Evolutionary conservation across 768 basidiomycete species (phyloP).

Genomic region (Calocybe indica): DNA sequence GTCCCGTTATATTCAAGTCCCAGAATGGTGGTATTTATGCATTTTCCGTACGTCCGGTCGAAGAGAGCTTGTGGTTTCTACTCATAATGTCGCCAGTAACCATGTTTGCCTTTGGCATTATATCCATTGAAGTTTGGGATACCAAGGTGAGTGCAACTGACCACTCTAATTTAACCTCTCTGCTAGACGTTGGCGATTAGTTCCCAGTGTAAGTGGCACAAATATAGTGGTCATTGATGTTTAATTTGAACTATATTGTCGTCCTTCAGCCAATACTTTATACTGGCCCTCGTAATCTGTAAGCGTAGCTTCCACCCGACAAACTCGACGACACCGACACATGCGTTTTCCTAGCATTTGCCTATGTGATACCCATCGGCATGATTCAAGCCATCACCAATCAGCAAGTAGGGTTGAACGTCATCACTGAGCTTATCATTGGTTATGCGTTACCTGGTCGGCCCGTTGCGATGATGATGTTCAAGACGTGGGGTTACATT

Average conservation of each 20-base stretch:
- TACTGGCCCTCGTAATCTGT: constrained; percentile 63
- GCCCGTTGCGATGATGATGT: constrained; percentile 80
- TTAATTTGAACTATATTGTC: neutral
- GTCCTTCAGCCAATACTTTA: constrained; percentile 39
- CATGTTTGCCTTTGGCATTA: constrained; percentile 65
- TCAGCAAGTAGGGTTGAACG: constrained; percentile 68
- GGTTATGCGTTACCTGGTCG: constrained; percentile 76
- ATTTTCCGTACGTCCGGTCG: constrained; percentile 47
- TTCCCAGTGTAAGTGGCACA: constrained; percentile 60
- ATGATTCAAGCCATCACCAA: constrained; percentile 74
- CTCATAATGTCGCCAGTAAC: constrained; percentile 23
- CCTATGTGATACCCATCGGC: constrained; percentile 69
- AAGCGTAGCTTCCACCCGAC: constrained; percentile 7
- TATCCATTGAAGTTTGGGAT: constrained; percentile 71
- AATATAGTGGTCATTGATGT: constrained; percentile 6
- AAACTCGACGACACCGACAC: neutral
- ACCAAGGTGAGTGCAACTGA: constrained; percentile 28
- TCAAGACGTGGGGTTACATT: constrained; percentile 80
- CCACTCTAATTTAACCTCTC: neutral
- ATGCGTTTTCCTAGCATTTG: constrained; percentile 26
- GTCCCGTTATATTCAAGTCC: constrained; percentile 68
- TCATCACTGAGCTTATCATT: constrained; percentile 77
- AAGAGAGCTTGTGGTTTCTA: constrained; percentile 12
- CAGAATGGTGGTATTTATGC: constrained; percentile 79
- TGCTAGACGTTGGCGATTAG: neutral